A percentile compares a stretch with the other conserved stretches of the same genome.
Conservation (phyloP, 805 yeast genomes). For the Saturnispora halmiae region DNA sequence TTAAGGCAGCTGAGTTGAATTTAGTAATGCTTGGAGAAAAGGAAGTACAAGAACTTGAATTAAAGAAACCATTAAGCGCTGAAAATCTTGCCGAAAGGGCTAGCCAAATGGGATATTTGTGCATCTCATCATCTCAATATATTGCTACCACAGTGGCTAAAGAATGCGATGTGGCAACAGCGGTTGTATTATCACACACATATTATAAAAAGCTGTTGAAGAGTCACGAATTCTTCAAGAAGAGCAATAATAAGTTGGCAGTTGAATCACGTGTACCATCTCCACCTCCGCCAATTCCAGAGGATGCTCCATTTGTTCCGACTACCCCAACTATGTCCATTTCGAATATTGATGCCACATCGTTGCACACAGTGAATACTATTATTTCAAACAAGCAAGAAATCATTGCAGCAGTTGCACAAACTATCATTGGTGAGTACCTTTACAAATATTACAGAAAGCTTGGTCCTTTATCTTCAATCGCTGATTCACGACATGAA, state of each 20-base stretch:
- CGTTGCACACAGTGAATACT: slow-evolving; percentile 38
- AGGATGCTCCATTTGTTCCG: slow-evolving; percentile 12
- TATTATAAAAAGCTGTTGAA: slow-evolving; percentile 52
- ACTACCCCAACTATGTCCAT: slow-evolving; percentile 10
- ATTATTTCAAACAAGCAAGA: slow-evolving; percentile 59
- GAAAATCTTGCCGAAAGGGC: slow-evolving; percentile 33
- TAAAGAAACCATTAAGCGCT: slow-evolving; percentile 10
- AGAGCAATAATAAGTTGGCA: slow-evolving; percentile 10
- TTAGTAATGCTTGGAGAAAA: slow-evolving; percentile 27
- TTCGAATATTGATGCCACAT: slow-evolving; percentile 14
- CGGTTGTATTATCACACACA: slow-evolving; percentile 54
- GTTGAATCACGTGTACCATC: neutral
- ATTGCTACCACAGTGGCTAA: slow-evolving; percentile 54
- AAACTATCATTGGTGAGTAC: slow-evolving; percentile 88
- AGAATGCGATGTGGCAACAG: slow-evolving; percentile 44
- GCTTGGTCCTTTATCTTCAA: slow-evolving; percentile 62
- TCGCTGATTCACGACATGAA: slow-evolving; percentile 77
- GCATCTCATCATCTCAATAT: slow-evolving; percentile 51
- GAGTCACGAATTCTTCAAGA: slow-evolving; percentile 30
- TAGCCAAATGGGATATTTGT: slow-evolving; percentile 37
- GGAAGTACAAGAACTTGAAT: slow-evolving; percentile 18
- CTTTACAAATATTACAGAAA: slow-evolving; percentile 77
- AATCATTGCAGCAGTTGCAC: slow-evolving; percentile 80
- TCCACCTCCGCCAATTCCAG: slow-evolving; percentile 11
- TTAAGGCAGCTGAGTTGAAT: slow-evolving; percentile 35